Percentiles rank a stretch among this genome's conserved stretches.
phyloP scores from a whole-genome alignment of 306 rosid genomes.

The Abrus pulchellus region DNA sequence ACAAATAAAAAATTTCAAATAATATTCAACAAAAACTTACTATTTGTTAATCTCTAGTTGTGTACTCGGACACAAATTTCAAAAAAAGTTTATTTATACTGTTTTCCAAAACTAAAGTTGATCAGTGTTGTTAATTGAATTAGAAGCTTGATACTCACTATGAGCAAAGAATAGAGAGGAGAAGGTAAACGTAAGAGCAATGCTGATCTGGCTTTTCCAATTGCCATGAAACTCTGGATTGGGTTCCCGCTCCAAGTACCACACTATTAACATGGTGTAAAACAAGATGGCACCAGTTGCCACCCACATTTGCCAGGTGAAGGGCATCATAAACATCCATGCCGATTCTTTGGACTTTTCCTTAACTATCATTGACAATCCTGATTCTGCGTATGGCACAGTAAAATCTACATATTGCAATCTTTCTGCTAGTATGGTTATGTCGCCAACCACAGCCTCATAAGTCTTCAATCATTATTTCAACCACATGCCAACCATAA shows the following conservation, averaged over 20 bases:
- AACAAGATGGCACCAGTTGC: constrained; percentile 51
- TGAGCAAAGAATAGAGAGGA: constrained; percentile 82
- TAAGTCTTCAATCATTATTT: constrained; percentile 57
- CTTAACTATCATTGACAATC: constrained; percentile 69
- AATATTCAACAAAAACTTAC: too few species aligned
- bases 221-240: constrained; percentile 69
- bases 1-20: too few species aligned
- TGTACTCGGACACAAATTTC: too few species aligned
- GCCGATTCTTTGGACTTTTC: constrained; percentile 47
- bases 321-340: constrained; percentile 77
- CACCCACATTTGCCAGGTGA: constrained; percentile 75
- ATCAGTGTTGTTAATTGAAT: constrained; percentile 14
- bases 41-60: too few species aligned
- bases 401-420: constrained; percentile 67
- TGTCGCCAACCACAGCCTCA: constrained; percentile 72
- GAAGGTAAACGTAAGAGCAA: constrained; percentile 70
- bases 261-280: constrained; percentile 68
- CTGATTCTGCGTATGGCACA: constrained; percentile 73
- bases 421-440: constrained; percentile 63
- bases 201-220: constrained; percentile 65
- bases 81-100: background rate
- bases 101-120: background rate
- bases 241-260: constrained; percentile 66
- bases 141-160: constrained; percentile 59
- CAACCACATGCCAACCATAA: constrained; percentile 38